A percentile compares a stretch with the other conserved stretches of the same genome.
These are phyloP conservation scores for Calendula officinalis DNA, from an alignment of 129 eudicot species.

Conservation along the genomic window DNA sequence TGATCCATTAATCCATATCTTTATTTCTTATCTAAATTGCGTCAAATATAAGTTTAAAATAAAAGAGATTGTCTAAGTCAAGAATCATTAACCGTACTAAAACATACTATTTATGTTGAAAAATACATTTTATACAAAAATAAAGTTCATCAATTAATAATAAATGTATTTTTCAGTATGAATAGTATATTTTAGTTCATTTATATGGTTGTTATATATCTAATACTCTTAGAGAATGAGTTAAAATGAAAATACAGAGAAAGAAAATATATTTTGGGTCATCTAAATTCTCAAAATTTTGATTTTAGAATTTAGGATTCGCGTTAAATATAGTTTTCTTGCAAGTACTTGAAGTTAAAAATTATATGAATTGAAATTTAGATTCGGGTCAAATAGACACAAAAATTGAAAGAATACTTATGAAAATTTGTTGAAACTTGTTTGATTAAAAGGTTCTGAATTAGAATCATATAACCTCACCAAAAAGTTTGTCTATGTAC, in stretches of 20 bases:
- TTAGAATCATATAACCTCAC: background rate
- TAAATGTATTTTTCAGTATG: too few relatives aligned
- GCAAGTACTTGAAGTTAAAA: background rate
- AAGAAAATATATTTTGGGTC: constrained; percentile 16
- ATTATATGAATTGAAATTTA: too few relatives aligned
- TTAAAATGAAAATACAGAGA: constrained; percentile 3
- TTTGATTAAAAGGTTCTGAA: background rate
- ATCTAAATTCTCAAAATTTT: constrained; percentile 16
- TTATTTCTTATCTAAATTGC: constrained; percentile 11
- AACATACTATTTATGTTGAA: too few relatives aligned
- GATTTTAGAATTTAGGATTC: background rate
- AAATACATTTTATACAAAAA: too few relatives aligned
- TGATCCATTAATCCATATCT: constrained; percentile 14
- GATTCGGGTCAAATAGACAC: too few relatives aligned
- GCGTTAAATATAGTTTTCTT: background rate
- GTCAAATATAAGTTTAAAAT: background rate
- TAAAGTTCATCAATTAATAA: too few relatives aligned
- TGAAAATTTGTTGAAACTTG: background rate
- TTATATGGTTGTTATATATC: too few relatives aligned
- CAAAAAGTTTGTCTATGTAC: background rate
- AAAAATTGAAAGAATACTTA: too few relatives aligned
- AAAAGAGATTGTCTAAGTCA: too few relatives aligned
- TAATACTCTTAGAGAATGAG: too few relatives aligned
- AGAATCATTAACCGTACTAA: too few relatives aligned
- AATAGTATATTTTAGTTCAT: too few relatives aligned